phyloP scores from a whole-genome alignment of 2,329 filamentous ascomycete genomes.

The Colletotrichum somersetense region DNA sequence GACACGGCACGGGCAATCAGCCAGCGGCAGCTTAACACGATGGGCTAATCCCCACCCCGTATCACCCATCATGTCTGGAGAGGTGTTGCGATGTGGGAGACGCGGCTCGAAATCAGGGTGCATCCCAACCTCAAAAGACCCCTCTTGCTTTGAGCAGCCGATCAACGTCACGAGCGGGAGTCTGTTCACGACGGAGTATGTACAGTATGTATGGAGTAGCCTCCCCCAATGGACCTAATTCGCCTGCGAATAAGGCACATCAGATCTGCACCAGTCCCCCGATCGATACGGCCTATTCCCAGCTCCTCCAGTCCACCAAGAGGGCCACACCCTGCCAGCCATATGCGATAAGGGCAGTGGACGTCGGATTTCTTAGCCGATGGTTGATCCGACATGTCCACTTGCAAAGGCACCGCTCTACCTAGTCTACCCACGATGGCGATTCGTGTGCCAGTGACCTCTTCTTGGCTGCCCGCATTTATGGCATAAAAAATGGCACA shows the following conservation, averaged over 20 bases:
- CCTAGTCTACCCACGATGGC: constrained; percentile 4
- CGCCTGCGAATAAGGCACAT: constrained; percentile 29
- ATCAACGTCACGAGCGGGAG: constrained; percentile 37
- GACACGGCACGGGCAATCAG: constrained; percentile 24
- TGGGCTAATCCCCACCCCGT: constrained; percentile 25
- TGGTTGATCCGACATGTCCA: constrained; percentile 33
- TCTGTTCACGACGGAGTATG: constrained; percentile 2
- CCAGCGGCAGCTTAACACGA: constrained; percentile 39
- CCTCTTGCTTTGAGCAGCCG: constrained; percentile 9
- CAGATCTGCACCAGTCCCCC: constrained; percentile 30
- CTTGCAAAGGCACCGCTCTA: constrained; percentile 27
- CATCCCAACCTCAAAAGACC: constrained; percentile 30
- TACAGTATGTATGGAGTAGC: not conserved
- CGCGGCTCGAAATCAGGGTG: constrained; percentile 25
- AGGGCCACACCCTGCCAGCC: constrained; percentile 29
- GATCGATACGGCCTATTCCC: constrained; percentile 25
- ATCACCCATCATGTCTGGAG: constrained; percentile 39
- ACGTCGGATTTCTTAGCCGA: constrained; percentile 16
- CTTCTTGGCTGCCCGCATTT: constrained; percentile 39
- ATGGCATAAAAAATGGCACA: constrained; percentile 44
- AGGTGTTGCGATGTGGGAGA: constrained; percentile 21
- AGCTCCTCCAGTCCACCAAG: constrained; percentile 18
- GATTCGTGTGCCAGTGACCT: constrained; percentile 38
- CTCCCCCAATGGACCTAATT: constrained; percentile 17
- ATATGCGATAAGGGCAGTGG: not conserved